Conservation (phyloP, 2,329 filamentous ascomycete species). For the Chaetothyriales sp. region DNA sequence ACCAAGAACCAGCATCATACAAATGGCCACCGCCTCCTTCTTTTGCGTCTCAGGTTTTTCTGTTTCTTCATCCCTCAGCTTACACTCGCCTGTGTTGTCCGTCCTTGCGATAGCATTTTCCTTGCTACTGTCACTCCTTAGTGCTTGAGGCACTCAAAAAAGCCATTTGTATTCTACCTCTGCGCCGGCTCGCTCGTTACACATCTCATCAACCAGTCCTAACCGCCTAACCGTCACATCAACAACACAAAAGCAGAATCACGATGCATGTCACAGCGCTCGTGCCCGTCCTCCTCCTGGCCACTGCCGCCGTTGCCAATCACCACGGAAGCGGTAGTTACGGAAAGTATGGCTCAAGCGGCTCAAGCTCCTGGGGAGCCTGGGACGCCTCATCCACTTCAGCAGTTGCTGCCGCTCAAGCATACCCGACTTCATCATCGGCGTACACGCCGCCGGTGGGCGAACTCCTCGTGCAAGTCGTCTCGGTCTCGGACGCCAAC, state of each 20-base stretch:
- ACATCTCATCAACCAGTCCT: background rate
- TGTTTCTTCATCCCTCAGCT: background rate
- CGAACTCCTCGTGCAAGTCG: constrained; percentile 41
- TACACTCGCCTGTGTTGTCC: background rate
- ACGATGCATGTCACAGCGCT: background rate
- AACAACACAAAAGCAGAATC: background rate
- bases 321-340: background rate
- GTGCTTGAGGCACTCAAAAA: background rate
- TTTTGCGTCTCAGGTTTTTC: background rate
- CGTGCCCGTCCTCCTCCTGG: background rate
- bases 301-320: background rate
- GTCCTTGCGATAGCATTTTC: background rate
- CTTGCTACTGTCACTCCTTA: background rate
- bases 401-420: background rate
- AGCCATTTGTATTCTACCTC: background rate
- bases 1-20: background rate
- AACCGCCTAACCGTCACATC: background rate
- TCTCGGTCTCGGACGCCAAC: constrained; percentile 48
- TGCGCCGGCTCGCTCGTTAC: background rate
- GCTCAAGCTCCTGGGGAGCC: background rate
- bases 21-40: background rate
- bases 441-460: constrained; percentile 1
- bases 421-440: background rate
- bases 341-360: too few relatives aligned
- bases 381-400: background rate